Conservation (phyloP, 192 early-diverging fungal genomes). For the Entomortierella parvispora region DNA sequence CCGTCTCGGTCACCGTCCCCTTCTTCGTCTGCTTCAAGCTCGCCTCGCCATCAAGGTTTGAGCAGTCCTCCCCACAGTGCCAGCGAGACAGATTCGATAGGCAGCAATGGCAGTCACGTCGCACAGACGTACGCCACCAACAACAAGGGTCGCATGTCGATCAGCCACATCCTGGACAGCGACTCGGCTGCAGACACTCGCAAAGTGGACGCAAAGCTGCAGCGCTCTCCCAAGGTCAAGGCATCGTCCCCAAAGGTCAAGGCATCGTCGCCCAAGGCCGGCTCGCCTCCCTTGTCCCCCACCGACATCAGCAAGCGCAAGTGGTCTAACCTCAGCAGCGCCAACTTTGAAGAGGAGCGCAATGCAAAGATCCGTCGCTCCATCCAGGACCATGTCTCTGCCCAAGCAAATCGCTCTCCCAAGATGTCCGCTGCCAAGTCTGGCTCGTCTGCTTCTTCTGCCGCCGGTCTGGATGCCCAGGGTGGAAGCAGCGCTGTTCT, state of each 20-base stretch:
- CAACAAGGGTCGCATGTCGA: conserved; percentile 46
- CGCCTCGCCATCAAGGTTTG: conserved; percentile 16
- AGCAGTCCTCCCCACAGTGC: conserved; percentile 2
- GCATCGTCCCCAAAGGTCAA: conserved; percentile 17
- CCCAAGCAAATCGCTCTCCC: conserved; percentile 22
- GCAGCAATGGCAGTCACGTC: conserved; percentile 10
- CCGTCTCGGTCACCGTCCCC: conserved; percentile 33
- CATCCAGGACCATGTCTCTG: conserved; percentile 53
- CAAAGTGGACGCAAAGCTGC: no score
- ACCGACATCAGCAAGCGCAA: conserved; percentile 47
- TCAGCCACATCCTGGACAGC: conserved; percentile 34
- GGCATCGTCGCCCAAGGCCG: conserved; percentile 18
- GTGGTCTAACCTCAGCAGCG: conserved; percentile 47
- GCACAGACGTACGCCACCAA: conserved; percentile 4
- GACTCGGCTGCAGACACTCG: no score
- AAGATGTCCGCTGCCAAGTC: conserved; percentile 5
- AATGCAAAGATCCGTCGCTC: conserved; percentile 58
- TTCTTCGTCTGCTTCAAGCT: conserved; percentile 22
- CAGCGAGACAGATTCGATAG: neutral
- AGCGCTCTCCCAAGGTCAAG: conserved; percentile 1
- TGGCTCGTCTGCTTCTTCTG: no score
- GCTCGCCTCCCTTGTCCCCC: conserved; percentile 4
- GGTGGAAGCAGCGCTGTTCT: conserved; percentile 1
- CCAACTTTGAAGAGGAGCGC: conserved; percentile 50
- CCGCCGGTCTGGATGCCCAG: neutral